Base-by-base conservation (phyloP, 768 basidiomycete genomes). In the Serendipita sp. region DNA sequence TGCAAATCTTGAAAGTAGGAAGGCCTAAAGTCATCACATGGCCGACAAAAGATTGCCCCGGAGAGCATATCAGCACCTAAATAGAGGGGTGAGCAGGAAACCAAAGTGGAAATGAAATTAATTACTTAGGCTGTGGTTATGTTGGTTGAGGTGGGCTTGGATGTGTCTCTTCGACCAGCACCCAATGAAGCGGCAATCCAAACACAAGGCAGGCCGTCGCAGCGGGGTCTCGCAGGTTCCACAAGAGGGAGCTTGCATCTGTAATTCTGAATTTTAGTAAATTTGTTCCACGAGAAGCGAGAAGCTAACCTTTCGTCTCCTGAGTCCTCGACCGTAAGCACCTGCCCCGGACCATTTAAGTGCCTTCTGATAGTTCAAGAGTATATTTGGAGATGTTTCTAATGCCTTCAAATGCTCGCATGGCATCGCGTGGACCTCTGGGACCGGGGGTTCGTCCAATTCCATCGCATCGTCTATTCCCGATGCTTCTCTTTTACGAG, bases 111-210 rank as follows among this genome's bases (percentile, higher is more conserved):
- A 38, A 15, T 45, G 44, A 23, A 16, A 13, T 34, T 28, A 52
- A 56, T 3, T 51, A 60, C 36, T 15, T 70, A 89, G 86, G 7
- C 70, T 69, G 74, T 92, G 89, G 0, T 78, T 78, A 1, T 76
- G 71, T 18, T 80, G 77, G 66, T 74, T 76, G 35, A 89, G 75
- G 72, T 92, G 90, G 3, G 70, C 73, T 0, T 75, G 69, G 32
- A 82, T 75, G 70, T 91, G 89, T 2, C 76, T 77, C 47, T 75
- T 76, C 11, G 72, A 67, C 88, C 88, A 91, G 67, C 89, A 90
- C 4, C 85, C 88, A 8, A 79, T 76, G 70, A 78, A 86, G 2
- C 81, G 70, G 69, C 89, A 91, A n/a, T 83, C 79, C 4, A 91
- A 75, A 68, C 89, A 91, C 2, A 80, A 83, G 69, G 86, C 84